Evolutionary conservation across 2,329 filamentous ascomycete species (phyloP), one percentile per base, ranked within the genome.

Genomic region (Ilyonectria destructans): DNA sequence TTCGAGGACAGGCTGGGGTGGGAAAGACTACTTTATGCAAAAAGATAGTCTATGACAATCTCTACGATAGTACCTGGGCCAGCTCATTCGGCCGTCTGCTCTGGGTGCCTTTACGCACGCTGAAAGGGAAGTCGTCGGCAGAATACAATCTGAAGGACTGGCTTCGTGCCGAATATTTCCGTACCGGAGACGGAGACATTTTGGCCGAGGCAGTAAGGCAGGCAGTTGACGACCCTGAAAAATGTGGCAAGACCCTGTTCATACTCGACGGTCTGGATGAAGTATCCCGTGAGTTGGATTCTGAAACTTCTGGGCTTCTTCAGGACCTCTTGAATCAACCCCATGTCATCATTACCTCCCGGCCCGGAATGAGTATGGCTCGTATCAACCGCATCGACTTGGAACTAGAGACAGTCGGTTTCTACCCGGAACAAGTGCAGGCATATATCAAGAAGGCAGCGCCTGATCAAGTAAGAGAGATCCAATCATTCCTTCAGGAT

Each of bases 201-300:
- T 65, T 76, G 7, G 43, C 43, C 43, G 52, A 60, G 48, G 67
- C 62, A 67, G 51, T 79, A 45, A 56, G 21, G 21, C 21, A 23
- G 21, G 21, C 21, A 23, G 21, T 62, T 69, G 21, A 26, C 40
- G 5, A 46, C 40, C 6, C 10, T 10, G 31, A 33, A 4, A 60
- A 59, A 2, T 29, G 26, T 29, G 46, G n/a, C 19, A 75, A 61
- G 57, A 82, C 77, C n/a, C 72, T 85, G 0, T 82, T 84, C 51
- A 54, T 85, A 12, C 77, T 85, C 13, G 83, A 85, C 69, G 83
- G 83, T 5, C 63, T 85, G 13, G 84, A 85, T 60, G 83, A 85
- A 77, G 71, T 84, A 10, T 76, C 73, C 1, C 54, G 74, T 45
- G 71, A 73, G 7, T 52, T 77, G 29, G 46, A 13, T 5, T 8